These are phyloP conservation scores for Batrachochytrium dendrobatidis DNA, from an alignment of 371 early-diverging fungal genomes.

Conservation along the genomic window DNA sequence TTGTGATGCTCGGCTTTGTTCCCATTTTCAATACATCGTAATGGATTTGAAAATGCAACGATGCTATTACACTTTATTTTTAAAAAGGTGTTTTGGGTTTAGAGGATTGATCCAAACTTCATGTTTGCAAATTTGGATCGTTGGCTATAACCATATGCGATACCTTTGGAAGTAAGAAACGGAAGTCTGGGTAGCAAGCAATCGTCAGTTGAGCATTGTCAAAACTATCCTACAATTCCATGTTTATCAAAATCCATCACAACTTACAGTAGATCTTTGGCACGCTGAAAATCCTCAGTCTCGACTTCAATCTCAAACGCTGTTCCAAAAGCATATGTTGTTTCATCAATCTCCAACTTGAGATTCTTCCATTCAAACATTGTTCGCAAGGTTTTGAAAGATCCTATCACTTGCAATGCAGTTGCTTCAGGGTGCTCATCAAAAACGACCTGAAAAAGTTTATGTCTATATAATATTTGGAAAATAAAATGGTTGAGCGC, in stretches of 20 bases:
- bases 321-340: slow-evolving; percentile 18
- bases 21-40: too few relatives aligned
- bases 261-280: slow-evolving; percentile 4
- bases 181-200: neutral
- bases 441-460: too few relatives aligned
- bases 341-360: slow-evolving; percentile 19
- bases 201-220: neutral
- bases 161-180: slow-evolving; percentile 9
- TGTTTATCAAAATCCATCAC: neutral
- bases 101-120: slow-evolving; percentile 13
- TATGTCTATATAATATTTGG: too few relatives aligned
- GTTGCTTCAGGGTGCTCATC: neutral
- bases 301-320: slow-evolving; percentile 26
- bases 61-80: too few relatives aligned
- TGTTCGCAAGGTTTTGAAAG: neutral
- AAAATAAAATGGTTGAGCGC: too few relatives aligned
- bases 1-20: too few relatives aligned
- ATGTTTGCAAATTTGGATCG: slow-evolving; percentile 19
- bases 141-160: slow-evolving; percentile 14
- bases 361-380: slow-evolving; percentile 13
- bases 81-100: neutral
- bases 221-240: neutral
- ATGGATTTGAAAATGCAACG: too few relatives aligned
- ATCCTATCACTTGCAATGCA: neutral
- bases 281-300: slow-evolving; percentile 6